Conservation (phyloP, 352 stramenopile species). For the Globisporangium lucens region DNA sequence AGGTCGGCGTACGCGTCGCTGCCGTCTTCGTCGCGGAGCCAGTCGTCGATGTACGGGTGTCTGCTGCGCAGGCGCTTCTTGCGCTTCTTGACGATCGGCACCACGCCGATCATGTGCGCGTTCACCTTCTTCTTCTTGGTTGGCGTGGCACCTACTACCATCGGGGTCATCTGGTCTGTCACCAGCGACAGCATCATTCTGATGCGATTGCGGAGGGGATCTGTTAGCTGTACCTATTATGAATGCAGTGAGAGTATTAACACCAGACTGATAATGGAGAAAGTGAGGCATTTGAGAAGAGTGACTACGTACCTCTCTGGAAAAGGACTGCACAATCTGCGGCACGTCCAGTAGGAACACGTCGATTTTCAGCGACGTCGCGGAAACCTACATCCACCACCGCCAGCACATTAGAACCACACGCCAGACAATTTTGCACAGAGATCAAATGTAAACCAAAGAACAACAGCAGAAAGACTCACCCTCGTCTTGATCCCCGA, state of each 20-base stretch:
- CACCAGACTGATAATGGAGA: background rate
- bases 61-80: constrained; percentile 56
- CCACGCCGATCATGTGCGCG: constrained; percentile 41
- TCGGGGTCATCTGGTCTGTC: constrained; percentile 35
- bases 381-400: constrained; percentile 29
- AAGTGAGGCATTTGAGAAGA: background rate
- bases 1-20: constrained; percentile 67
- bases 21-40: constrained; percentile 66
- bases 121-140: constrained; percentile 21
- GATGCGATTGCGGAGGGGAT: constrained; percentile 23
- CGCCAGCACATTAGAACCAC: constrained; percentile 5
- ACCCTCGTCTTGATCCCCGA: constrained; percentile 42
- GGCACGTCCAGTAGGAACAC: constrained; percentile 64
- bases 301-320: constrained; percentile 35
- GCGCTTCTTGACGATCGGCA: constrained; percentile 54
- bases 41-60: constrained; percentile 75
- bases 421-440: background rate
- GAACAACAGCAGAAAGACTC: background rate
- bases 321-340: constrained; percentile 27
- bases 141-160: constrained; percentile 5
- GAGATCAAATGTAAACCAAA: background rate
- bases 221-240: constrained; percentile 23
- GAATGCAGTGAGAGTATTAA: background rate
- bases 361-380: constrained; percentile 58
- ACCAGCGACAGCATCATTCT: constrained; percentile 35